These are phyloP conservation scores for Antrodiella citrinella DNA, from an alignment of 768 basidiomycete genomes.

Conservation along the genomic window DNA sequence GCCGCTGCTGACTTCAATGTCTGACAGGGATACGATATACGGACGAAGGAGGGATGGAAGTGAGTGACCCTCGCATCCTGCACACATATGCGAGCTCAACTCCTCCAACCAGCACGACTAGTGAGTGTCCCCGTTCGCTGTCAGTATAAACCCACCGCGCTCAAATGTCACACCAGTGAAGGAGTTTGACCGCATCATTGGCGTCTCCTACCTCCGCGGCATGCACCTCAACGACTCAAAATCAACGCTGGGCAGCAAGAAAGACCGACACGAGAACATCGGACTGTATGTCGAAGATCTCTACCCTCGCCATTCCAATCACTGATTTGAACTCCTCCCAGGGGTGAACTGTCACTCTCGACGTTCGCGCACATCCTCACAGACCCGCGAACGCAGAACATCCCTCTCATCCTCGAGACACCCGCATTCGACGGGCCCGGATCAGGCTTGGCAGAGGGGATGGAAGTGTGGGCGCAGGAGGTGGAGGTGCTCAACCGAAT, in stretches of 20 bases:
- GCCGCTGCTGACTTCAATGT: neutral
- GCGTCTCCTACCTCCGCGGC: slow-evolving; percentile 64
- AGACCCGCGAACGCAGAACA: slow-evolving; percentile 56
- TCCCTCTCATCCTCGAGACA: slow-evolving; percentile 81
- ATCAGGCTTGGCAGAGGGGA: slow-evolving; percentile 21
- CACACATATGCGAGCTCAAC: too few relatives aligned
- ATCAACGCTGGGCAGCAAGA: slow-evolving; percentile 49
- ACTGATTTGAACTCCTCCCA: slow-evolving; percentile 18
- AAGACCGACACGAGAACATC: slow-evolving; percentile 80
- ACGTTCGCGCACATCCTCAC: slow-evolving; percentile 61
- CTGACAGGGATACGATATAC: slow-evolving; percentile 69
- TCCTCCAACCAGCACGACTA: too few relatives aligned
- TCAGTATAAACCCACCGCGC: neutral
- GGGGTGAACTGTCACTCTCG: slow-evolving; percentile 57
- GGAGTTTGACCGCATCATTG: slow-evolving; percentile 61
- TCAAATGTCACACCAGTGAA: slow-evolving; percentile 32
- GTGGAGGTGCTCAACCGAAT: slow-evolving; percentile 51
- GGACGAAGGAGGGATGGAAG: slow-evolving; percentile 66
- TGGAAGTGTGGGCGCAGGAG: slow-evolving; percentile 67
- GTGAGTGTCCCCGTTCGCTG: too few relatives aligned
- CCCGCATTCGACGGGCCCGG: slow-evolving; percentile 49
- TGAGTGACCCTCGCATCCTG: too few relatives aligned
- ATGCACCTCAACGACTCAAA: slow-evolving; percentile 89
- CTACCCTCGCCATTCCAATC: neutral
- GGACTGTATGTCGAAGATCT: slow-evolving; percentile 49